phyloP scores from a whole-genome alignment of 2,329 filamentous ascomycete species.

The Clarireedia sp. region DNA sequence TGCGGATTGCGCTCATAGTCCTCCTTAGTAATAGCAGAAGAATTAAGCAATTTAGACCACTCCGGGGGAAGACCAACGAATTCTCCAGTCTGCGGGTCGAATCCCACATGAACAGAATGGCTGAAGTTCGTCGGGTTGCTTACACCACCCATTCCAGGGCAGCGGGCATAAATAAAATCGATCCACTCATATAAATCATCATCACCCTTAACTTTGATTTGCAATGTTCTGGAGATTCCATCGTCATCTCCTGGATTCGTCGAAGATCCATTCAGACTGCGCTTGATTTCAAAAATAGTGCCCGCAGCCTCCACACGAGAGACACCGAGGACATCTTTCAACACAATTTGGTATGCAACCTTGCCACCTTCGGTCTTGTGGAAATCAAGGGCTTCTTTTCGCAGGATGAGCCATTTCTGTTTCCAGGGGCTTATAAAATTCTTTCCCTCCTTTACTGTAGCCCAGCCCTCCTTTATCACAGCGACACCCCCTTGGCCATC shows the following conservation, averaged over 20 bases:
- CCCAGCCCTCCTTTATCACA: slow-evolving; percentile 74
- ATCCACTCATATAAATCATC: slow-evolving; percentile 99
- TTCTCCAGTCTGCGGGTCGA: slow-evolving; percentile 88
- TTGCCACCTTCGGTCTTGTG: slow-evolving; percentile 87
- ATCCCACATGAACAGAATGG: slow-evolving; percentile 94
- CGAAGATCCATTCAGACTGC: slow-evolving; percentile 59
- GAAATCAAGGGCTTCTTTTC: slow-evolving; percentile 90
- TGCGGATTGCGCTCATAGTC: slow-evolving; percentile 97
- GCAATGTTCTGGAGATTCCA: slow-evolving; percentile 71
- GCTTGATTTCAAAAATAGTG: slow-evolving; percentile 89
- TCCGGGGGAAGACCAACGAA: slow-evolving; percentile 92
- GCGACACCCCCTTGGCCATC: slow-evolving; percentile 61
- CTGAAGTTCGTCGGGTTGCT: slow-evolving; percentile 98
- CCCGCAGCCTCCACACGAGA: slow-evolving; percentile 85
- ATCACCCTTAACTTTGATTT: slow-evolving; percentile 89
- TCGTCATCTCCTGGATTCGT: slow-evolving; percentile 66
- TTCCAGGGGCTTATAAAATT: slow-evolving; percentile 82
- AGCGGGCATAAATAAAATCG: slow-evolving; percentile 93
- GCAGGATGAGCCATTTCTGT: slow-evolving; percentile 82
- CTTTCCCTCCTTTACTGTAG: slow-evolving; percentile 83
- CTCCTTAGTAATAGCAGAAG: slow-evolving; percentile 95
- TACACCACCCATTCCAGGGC: slow-evolving; percentile 94
- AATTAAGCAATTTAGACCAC: slow-evolving; percentile 94
- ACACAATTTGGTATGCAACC: slow-evolving; percentile 72
- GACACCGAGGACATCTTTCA: slow-evolving; percentile 85